Evolutionary conservation across 768 basidiomycete genomes (phyloP), one percentile per base, ranked within the genome.

Genomic region (Collybia sp.): DNA sequence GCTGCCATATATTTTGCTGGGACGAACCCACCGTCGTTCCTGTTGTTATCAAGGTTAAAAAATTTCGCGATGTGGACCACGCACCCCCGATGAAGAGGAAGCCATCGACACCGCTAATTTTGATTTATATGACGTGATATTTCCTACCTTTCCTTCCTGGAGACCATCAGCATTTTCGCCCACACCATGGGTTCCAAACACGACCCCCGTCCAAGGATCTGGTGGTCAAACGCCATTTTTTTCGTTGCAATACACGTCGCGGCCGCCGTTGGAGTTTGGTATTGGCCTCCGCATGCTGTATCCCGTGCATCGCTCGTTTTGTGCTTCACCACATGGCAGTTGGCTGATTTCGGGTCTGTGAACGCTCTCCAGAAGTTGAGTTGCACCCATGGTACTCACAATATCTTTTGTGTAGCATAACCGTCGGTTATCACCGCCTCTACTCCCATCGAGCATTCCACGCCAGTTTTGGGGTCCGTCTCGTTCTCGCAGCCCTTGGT

Each of bases 401-500:
- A n/a, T 31, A 30, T 47, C 49, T 42, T 38, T 18, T 25, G 13
- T 19, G 9, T 47, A 86, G 85, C 1, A 79, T 89, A 40, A 88
- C 82, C 2, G 70, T 85, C 53, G 87, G 87, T 1, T 89, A 89
- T 58, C 87, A 89, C 58, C 74, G 87, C 32, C 63, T 90, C n/a
- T 88, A 83, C 63, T 86, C 86, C 5, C 88, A 89, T 56, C 75
- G 77, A 3, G 72, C 85, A 1, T 88, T 86, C 60, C 72, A 73
- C 15, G 86, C 86, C 4, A 66, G 66, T 1, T 46, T 75, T 13
- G 69, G 68, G 9, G 76, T 86, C 34, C 72, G 86, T 10, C 53
- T 82, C 5, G 61, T 75, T 16, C 65, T 90, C 30, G 83, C 86
- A 15, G 63, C 76, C 20, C 65, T 89, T 58, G 88, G 88, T 1